These are phyloP conservation scores for Calocera viscosa DNA, from an alignment of 768 basidiomycete species.

Conservation along the genomic window DNA sequence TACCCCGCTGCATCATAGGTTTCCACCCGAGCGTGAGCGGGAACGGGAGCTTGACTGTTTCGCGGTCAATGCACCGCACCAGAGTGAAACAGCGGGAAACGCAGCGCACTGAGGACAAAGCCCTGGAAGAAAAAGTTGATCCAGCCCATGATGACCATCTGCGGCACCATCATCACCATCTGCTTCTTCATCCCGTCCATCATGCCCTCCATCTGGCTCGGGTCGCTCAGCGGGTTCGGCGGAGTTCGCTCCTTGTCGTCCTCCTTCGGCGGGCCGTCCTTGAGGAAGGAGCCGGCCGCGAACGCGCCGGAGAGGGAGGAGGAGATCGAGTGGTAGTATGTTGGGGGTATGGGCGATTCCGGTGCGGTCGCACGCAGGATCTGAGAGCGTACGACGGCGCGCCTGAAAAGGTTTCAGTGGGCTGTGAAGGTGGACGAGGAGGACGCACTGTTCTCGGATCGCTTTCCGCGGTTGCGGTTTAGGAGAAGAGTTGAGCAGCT, in stretches of 20 bases:
- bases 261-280: conserved; percentile 60
- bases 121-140: conserved; percentile 99
- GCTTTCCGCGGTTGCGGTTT: conserved; percentile 66
- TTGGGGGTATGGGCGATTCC: conserved; percentile 65
- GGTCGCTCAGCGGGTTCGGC: conserved; percentile 78
- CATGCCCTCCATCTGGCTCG: conserved; percentile 91
- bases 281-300: conserved; percentile 67
- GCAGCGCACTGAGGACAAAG: conserved; percentile 81
- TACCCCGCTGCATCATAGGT: conserved; percentile 91
- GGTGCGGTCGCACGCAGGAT: conserved; percentile 71
- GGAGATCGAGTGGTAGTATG: conserved; percentile 63
- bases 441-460: conserved; percentile 81
- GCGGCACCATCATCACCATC: conserved; percentile 97
- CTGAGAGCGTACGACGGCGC: conserved; percentile 67
- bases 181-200: conserved; percentile 99
- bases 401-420: conserved; percentile 32
- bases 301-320: conserved; percentile 60
- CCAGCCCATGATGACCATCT: conserved; percentile 99
- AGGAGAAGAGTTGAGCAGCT: conserved; percentile 70
- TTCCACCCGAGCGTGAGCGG: conserved; percentile 95
- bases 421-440: not conserved
- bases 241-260: conserved; percentile 36
- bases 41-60: conserved; percentile 85
- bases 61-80: conserved; percentile 5
- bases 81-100: not conserved